A percentile compares a stretch with the other conserved stretches of the same genome.
Conservation (phyloP, 192 early-diverging fungal genomes). For the Gryganskiella cystojenkinii region DNA sequence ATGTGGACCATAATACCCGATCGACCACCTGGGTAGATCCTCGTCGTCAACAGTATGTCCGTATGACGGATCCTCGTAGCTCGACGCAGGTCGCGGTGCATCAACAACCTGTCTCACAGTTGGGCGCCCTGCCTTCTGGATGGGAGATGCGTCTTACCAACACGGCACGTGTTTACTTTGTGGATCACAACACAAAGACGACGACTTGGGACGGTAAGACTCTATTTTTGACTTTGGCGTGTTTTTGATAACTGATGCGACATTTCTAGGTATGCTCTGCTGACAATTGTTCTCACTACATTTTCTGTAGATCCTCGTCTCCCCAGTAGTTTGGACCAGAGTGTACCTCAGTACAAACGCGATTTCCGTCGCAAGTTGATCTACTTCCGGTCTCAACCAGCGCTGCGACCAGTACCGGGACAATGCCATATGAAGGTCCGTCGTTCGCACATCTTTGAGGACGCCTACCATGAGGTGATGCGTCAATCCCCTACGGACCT, state of each 20-base stretch:
- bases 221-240: not conserved
- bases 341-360: conserved; percentile 98
- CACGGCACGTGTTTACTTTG: conserved; percentile 96
- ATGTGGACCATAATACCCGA: conserved; percentile 91
- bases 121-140: conserved; percentile 94
- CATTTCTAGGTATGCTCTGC: not conserved
- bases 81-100: conserved; percentile 71
- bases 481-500: conserved; percentile 88
- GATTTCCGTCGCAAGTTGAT: conserved; percentile 98
- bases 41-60: conserved; percentile 71
- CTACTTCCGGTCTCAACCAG: conserved; percentile 95
- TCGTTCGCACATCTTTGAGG: conserved; percentile 92
- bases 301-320: conserved; percentile 69
- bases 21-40: conserved; percentile 95
- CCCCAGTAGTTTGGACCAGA: conserved; percentile 85
- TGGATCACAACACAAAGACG: conserved; percentile 97
- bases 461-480: conserved; percentile 97
- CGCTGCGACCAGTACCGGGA: conserved; percentile 87
- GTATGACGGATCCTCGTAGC: conserved; percentile 61
- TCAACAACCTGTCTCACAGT: conserved; percentile 75
- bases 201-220: conserved; percentile 95
- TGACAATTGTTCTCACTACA: not conserved
- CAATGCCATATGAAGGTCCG: conserved; percentile 95
- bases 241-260: not conserved
- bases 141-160: conserved; percentile 99